Conservation (phyloP, 495 filamentous ascomycete genomes). For the Penicillium paxilli region DNA sequence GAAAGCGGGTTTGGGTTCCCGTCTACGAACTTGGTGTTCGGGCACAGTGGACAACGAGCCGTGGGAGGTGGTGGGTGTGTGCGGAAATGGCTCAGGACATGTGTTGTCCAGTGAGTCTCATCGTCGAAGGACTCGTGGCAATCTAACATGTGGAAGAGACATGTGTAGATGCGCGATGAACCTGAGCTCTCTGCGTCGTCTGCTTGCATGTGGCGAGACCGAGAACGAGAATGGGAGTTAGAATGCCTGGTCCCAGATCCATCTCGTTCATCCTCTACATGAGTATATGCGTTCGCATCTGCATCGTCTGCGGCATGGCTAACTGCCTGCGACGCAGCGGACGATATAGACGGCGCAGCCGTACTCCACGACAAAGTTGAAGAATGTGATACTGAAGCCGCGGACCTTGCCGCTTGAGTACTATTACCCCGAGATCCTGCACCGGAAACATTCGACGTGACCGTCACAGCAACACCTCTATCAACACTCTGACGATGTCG, state of each 20-base stretch:
- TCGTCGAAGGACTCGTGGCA: conserved; percentile 43
- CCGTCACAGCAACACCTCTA: background rate
- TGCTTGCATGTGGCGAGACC: background rate
- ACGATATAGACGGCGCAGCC: conserved; percentile 10
- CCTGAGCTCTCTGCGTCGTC: background rate
- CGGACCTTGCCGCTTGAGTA: background rate
- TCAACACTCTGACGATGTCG: background rate
- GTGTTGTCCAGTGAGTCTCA: conserved; percentile 37
- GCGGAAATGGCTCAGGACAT: conserved; percentile 45
- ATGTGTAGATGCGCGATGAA: conserved; percentile 25
- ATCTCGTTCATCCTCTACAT: background rate
- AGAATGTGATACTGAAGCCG: conserved; percentile 6
- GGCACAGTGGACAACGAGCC: conserved; percentile 43
- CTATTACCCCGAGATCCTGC: background rate
- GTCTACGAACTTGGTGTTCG: conserved; percentile 34
- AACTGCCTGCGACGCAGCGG: background rate
- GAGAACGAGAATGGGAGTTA: too few species aligned
- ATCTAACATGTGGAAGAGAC: conserved; percentile 46
- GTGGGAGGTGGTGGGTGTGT: conserved; percentile 36
- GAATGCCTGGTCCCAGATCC: too few species aligned
- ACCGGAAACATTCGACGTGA: background rate
- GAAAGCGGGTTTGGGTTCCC: conserved; percentile 8
- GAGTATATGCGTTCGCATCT: background rate
- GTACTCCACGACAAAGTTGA: conserved; percentile 26
- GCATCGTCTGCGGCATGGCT: background rate